Percentiles rank a stretch among this genome's conserved stretches.
These are phyloP conservation scores for Phytophthora brassicae DNA, from an alignment of 352 stramenopile genomes.

Conservation along the genomic window DNA sequence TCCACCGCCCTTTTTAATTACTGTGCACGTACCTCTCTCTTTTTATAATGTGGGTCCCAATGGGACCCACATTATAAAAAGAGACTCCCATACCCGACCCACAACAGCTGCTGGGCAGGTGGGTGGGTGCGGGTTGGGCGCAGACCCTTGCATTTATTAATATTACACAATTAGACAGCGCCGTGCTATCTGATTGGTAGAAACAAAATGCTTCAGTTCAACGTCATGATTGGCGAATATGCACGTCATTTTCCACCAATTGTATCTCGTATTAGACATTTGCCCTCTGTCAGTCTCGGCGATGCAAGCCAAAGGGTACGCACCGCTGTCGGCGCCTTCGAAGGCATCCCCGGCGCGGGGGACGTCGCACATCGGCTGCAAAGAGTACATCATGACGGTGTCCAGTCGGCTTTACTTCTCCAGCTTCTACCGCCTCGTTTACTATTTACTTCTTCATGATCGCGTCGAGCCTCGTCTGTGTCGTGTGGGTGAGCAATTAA, in stretches of 20 bases:
- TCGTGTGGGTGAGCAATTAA: constrained; percentile 64
- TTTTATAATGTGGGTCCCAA: no score
- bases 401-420: constrained; percentile 86
- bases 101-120: no score
- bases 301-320: constrained; percentile 36
- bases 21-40: no score
- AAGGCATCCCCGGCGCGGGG: constrained; percentile 3
- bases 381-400: constrained; percentile 73
- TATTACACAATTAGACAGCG: no score
- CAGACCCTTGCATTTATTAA: no score
- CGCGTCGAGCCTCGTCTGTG: constrained; percentile 63
- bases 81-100: no score
- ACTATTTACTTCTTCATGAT: constrained; percentile 87
- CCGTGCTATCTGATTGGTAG: no score
- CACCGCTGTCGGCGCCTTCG: constrained; percentile 25
- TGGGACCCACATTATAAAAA: no score
- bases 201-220: no score
- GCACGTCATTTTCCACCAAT: constrained; percentile 19
- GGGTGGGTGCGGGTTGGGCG: no score
- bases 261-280: constrained; percentile 1
- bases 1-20: no score
- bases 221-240: no score
- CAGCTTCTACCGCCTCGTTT: constrained; percentile 69
- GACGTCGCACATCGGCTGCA: constrained; percentile 48
- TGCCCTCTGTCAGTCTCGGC: background rate